Conservation (phyloP, 1,284 basidiomycete species). For the Xerocomus amazonicus region DNA sequence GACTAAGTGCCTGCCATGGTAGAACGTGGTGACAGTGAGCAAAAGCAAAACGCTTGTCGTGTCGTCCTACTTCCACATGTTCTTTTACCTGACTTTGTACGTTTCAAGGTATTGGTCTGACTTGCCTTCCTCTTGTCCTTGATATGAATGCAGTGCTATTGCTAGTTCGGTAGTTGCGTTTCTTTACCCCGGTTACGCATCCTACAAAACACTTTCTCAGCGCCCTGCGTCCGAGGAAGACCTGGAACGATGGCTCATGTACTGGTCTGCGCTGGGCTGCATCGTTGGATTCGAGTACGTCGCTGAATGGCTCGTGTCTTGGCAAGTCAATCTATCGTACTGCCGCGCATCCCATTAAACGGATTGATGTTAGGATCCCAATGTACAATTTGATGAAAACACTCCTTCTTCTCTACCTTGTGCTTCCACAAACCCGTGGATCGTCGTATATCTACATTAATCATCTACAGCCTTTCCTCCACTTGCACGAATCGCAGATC, state of each 20-base stretch:
- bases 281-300: conserved; percentile 72
- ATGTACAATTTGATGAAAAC: conserved; percentile 85
- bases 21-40: conserved; percentile 13
- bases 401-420: conserved; percentile 82
- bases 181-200: conserved; percentile 82
- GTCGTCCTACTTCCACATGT: conserved; percentile 33
- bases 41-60: not conserved
- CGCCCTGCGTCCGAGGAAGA: conserved; percentile 75
- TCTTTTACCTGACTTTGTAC: conserved; percentile 50
- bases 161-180: conserved; percentile 64
- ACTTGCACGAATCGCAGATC: conserved; percentile 73
- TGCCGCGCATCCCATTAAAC: conserved; percentile 6
- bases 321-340: conserved; percentile 44
- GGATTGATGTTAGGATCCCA: conserved; percentile 61
- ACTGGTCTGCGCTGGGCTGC: conserved; percentile 82
- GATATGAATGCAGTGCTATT: conserved; percentile 3
- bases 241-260: conserved; percentile 86
- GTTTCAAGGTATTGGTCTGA: conserved; percentile 35
- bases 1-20: conserved; percentile 2
- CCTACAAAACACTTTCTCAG: conserved; percentile 80
- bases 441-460: conserved; percentile 76
- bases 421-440: conserved; percentile 85
- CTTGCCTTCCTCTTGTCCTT: not conserved
- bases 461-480: conserved; percentile 78
- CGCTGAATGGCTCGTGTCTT: conserved; percentile 80